phyloP scores from a whole-genome alignment of 108 stramenopile species.

The Discostella stelligeroides region DNA sequence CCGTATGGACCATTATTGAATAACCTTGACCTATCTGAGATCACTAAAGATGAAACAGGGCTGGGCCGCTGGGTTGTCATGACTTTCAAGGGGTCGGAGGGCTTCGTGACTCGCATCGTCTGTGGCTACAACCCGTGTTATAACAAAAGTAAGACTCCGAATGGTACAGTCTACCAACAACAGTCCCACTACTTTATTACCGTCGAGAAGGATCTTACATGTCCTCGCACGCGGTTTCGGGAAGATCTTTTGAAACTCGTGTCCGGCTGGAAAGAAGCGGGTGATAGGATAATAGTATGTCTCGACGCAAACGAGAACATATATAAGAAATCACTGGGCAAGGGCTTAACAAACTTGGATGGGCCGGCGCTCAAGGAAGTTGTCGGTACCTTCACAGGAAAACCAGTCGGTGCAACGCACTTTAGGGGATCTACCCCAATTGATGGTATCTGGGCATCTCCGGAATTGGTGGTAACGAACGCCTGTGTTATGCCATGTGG shows the following conservation, averaged over 20 bases:
- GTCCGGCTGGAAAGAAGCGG: not conserved
- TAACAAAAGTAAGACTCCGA: not conserved
- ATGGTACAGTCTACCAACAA: not conserved
- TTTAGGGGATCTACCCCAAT: too few relatives aligned
- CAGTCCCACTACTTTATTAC: not conserved
- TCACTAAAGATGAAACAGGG: not conserved
- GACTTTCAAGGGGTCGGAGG: too few relatives aligned
- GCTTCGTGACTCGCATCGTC: too few relatives aligned
- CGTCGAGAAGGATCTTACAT: too few relatives aligned
- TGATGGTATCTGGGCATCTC: too few relatives aligned
- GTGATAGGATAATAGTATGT: slow-evolving; percentile 10
- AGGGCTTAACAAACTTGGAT: not conserved
- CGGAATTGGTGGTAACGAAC: slow-evolving; percentile 2
- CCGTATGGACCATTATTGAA: not conserved
- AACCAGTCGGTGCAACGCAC: slow-evolving; percentile 5
- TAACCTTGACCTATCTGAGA: not conserved
- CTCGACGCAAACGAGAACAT: slow-evolving; percentile 17
- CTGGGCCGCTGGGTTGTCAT: too few relatives aligned
- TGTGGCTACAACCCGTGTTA: not conserved
- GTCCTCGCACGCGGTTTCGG: not conserved
- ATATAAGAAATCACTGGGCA: not conserved
- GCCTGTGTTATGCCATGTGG: too few relatives aligned
- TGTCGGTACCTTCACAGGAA: not conserved
- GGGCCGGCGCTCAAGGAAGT: slow-evolving; percentile 5
- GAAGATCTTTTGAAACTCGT: too few relatives aligned